Evolutionary conservation across 805 yeast genomes (phyloP).

Genomic region (Cyberlindnera xylosilytica): DNA sequence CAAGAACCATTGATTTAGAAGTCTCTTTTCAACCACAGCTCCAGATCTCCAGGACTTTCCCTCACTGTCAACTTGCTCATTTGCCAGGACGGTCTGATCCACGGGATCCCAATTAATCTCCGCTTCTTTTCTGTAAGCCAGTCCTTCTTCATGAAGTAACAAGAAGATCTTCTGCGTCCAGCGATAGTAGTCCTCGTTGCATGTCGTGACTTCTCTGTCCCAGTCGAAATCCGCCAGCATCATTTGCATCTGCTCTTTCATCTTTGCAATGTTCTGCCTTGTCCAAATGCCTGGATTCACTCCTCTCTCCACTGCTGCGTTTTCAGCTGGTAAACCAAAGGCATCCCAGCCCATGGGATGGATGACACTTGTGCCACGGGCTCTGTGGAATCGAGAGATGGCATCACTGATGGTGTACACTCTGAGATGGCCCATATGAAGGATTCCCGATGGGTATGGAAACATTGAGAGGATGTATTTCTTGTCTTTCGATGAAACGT

Average conservation of each 20-base stretch:
- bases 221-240: constrained; percentile 91
- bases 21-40: constrained; percentile 81
- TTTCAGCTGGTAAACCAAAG: constrained; percentile 97
- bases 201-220: constrained; percentile 86
- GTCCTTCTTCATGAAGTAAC: constrained; percentile 65
- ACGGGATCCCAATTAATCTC: constrained; percentile 98
- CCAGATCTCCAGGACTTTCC: constrained; percentile 98
- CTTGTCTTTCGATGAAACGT: constrained; percentile 25
- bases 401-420: constrained; percentile 91
- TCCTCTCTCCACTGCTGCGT: constrained; percentile 89
- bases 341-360: constrained; percentile 99
- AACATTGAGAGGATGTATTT: constrained; percentile 83
- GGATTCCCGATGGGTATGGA: constrained; percentile 92
- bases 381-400: constrained; percentile 70
- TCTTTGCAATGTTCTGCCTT: constrained; percentile 66
- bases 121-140: constrained; percentile 84
- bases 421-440: constrained; percentile 92
- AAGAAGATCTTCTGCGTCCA: constrained; percentile 90
- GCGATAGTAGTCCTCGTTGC: constrained; percentile 81
- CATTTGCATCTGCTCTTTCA: constrained; percentile 76
- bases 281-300: constrained; percentile 87
- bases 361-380: constrained; percentile 72
- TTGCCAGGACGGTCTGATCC: constrained; percentile 91
- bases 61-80: constrained; percentile 89
- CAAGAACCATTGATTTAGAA: constrained; percentile 89